Percentiles rank a stretch among this genome's conserved stretches.
Conservation (phyloP, 1,284 basidiomycete species). For the Takashimella koratensis region DNA sequence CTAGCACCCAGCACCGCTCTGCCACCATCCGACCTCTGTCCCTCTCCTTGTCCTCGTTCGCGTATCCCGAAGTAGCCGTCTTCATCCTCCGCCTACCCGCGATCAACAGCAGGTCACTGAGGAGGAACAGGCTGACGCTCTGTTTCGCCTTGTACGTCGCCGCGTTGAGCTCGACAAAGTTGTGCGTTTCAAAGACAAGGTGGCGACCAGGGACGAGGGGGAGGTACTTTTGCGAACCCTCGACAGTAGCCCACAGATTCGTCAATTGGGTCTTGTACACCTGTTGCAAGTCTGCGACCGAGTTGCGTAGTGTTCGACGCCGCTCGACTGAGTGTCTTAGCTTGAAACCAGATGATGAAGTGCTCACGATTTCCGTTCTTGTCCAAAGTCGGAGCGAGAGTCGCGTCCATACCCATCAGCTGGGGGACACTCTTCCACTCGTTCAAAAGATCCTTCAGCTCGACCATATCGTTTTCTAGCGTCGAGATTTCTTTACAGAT, state of each 20-base stretch:
- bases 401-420: constrained; percentile 80
- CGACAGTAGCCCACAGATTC: constrained; percentile 81
- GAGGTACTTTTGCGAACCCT: constrained; percentile 94
- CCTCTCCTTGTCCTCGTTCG: constrained; percentile 48
- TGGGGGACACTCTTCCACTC: constrained; percentile 96
- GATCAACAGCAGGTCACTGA: constrained; percentile 87
- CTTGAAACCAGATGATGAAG: neutral
- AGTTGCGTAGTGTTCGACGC: constrained; percentile 72
- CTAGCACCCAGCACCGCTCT: constrained; percentile 85
- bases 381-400: constrained; percentile 40
- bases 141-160: constrained; percentile 93
- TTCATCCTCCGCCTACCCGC: constrained; percentile 58
- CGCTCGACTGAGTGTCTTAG: constrained; percentile 51
- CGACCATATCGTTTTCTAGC: constrained; percentile 96
- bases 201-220: constrained; percentile 86
- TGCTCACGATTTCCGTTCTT: constrained; percentile 41
- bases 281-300: constrained; percentile 85
- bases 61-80: constrained; percentile 5
- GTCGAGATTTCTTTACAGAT: constrained; percentile 96
- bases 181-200: constrained; percentile 80
- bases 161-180: constrained; percentile 79
- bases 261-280: constrained; percentile 94
- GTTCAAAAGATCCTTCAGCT: constrained; percentile 86
- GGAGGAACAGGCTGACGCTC: constrained; percentile 79
- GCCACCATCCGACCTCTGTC: constrained; percentile 72